A percentile compares a stretch with the other conserved stretches of the same genome.
phyloP scores from a whole-genome alignment of 192 early-diverging fungal species.

The Dissophora ornata region DNA sequence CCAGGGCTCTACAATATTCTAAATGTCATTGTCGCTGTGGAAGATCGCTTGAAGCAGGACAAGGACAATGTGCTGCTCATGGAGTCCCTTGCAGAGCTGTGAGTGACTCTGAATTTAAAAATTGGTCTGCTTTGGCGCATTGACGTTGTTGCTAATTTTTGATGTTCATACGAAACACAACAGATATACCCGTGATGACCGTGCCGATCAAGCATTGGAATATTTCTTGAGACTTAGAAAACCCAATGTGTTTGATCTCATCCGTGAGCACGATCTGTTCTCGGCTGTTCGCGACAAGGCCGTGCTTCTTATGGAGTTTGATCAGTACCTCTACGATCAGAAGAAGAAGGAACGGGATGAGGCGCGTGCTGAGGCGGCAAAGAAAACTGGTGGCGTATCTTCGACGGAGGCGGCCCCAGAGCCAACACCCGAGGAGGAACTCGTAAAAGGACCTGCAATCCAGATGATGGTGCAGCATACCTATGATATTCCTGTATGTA shows the following conservation, averaged over 20 bases:
- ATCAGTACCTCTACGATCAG: conserved; percentile 67
- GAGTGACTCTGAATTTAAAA: conserved; percentile 36
- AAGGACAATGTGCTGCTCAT: conserved; percentile 69
- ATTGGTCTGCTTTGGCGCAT: no score
- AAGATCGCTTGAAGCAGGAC: conserved; percentile 71
- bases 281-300: conserved; percentile 82
- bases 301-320: conserved; percentile 86
- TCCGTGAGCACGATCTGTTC: conserved; percentile 84
- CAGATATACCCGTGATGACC: conserved; percentile 75
- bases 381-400: conserved; percentile 2
- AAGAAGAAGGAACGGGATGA: conserved; percentile 55
- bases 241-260: conserved; percentile 80
- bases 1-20: conserved; percentile 77
- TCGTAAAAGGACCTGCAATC: conserved; percentile 71
- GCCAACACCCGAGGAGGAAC: conserved; percentile 41
- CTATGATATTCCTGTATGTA: conserved; percentile 81
- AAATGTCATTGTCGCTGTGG: conserved; percentile 81
- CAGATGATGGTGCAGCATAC: conserved; percentile 86
- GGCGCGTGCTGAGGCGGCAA: conserved; percentile 4
- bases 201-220: conserved; percentile 82
- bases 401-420: neutral
- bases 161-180: no score
- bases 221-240: conserved; percentile 81
- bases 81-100: conserved; percentile 81
- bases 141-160: no score